Evolutionary conservation across 208 protist species (phyloP).

Genomic region (Leishmania major): DNA sequence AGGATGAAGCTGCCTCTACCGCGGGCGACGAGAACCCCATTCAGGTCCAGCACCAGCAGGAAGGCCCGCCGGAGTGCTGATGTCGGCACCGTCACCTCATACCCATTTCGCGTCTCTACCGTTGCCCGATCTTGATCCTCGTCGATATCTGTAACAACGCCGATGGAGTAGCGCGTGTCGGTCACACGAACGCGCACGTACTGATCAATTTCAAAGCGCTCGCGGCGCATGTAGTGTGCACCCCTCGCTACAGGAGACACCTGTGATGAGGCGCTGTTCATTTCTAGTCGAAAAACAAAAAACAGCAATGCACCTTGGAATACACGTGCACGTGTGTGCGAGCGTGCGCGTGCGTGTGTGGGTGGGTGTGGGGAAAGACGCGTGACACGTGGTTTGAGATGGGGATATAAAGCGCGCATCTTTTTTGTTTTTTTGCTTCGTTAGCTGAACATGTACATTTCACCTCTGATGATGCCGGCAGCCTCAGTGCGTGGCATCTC

Average conservation of each 20-base stretch:
- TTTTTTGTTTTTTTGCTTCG: background rate
- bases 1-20: slow-evolving; percentile 66
- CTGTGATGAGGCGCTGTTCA: slow-evolving; percentile 14
- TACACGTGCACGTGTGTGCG: background rate
- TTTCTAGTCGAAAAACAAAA: slow-evolving; percentile 4
- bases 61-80: slow-evolving; percentile 76
- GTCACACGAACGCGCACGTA: slow-evolving; percentile 84
- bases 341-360: background rate
- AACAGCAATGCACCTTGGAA: background rate
- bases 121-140: slow-evolving; percentile 54
- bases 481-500: no score
- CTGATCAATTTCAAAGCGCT: slow-evolving; percentile 82
- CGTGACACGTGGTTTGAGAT: background rate
- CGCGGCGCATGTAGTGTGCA: slow-evolving; percentile 27
- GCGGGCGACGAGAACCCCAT: slow-evolving; percentile 87
- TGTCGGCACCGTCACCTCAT: slow-evolving; percentile 68
- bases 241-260: background rate
- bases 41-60: slow-evolving; percentile 87
- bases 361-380: background rate
- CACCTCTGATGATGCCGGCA: no score
- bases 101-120: slow-evolving; percentile 81
- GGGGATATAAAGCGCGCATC: background rate
- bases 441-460: no score
- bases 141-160: slow-evolving; percentile 68
- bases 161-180: slow-evolving; percentile 72